Base-by-base conservation (phyloP, 2,329 filamentous ascomycete genomes). In the Alternaria solani region DNA sequence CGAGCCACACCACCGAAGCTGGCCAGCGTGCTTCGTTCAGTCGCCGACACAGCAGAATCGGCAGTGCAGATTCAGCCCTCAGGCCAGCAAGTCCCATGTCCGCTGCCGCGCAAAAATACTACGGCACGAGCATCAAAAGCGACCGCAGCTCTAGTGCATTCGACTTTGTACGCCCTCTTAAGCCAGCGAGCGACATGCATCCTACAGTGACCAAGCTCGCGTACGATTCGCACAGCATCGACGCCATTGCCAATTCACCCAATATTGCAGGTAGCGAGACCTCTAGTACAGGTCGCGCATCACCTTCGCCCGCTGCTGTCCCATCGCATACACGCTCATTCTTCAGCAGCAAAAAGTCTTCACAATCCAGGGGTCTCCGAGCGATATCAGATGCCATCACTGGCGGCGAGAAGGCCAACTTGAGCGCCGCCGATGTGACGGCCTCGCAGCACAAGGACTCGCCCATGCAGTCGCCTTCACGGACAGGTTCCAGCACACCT, bases 371-470 rank as follows among this genome's bases (percentile, higher is more conserved):
- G 89, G 92, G 93, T n/a, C 84, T 96, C 57, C 86, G 94, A 64
- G 90, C 93, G 14, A 92, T 94, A 55, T 97, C 94, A 4, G 94
- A 97, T 74, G 83, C 86, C 20, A 83, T 87, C 18, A 86, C 85
- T 2, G 83, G 83, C 28, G 81, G 73, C 43, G 85, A 87, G 60
- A 87, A 85, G 74, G 79, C 81, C n/a, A 66, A 75, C 20, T 79
- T 81, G 20, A 79, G 74, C 28, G 79, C 83, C 12, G 79, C 79
- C 20, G 73, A 76, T 39, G 63, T 73, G 14, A 72, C 76, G 11
- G 59, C 77, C 3, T 83, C 82, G 18, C 80, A 83, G 7, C 75
- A 80, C 41, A 86, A 83, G 59, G 86, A 87, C 55, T 83, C 81
- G 5, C 81, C 84, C 8, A 63, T 84, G 49, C 83, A 84, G 23